Evolutionary conservation across 441 rosid species (phyloP).

Genomic region (Corymbia citriodora): DNA sequence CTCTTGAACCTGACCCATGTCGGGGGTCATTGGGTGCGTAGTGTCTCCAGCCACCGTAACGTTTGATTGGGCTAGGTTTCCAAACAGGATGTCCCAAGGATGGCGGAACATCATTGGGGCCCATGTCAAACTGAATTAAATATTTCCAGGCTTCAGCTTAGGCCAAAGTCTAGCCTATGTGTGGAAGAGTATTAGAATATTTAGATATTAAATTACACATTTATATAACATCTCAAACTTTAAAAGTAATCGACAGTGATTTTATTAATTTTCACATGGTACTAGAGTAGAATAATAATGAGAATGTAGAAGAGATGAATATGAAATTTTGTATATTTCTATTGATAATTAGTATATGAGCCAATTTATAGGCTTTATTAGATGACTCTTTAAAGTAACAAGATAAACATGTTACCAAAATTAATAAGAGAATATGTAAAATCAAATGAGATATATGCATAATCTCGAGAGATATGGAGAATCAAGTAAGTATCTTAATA

Average conservation of each 20-base stretch:
- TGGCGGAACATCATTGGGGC: no score
- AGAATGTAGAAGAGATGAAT: background rate
- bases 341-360: no score
- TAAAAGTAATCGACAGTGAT: accelerated
- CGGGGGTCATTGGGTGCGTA: no score
- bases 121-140: background rate
- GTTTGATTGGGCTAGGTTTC: no score
- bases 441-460: no score
- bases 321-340: background rate
- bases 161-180: background rate
- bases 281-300: background rate
- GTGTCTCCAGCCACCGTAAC: no score
- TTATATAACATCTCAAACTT: background rate
- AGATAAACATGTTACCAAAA: no score
- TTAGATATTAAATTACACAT: no score
- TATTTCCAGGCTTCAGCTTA: background rate
- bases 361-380: background rate
- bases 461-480: no score
- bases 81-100: no score
- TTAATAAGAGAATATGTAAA: no score
- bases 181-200: background rate
- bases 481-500: background rate
- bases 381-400: background rate
- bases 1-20: no score
- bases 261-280: background rate